phyloP scores from a whole-genome alignment of 2,329 filamentous ascomycete genomes.

The Colletotrichum tanaceti region DNA sequence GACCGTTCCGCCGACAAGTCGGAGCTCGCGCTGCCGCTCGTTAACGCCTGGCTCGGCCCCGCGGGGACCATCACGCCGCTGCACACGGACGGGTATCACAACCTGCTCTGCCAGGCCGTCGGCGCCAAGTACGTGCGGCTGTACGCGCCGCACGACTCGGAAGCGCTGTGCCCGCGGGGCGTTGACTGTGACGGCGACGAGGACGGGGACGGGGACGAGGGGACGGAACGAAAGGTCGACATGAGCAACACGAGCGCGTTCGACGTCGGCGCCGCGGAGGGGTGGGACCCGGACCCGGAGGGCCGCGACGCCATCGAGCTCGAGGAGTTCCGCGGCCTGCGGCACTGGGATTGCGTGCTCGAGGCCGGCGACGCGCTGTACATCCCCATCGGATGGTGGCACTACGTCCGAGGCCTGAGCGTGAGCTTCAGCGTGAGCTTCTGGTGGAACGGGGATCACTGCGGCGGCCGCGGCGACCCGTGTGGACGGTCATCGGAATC shows the following conservation, averaged over 20 bases:
- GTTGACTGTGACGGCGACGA: constrained; percentile 79
- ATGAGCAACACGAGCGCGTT: constrained; percentile 91
- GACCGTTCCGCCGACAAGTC: constrained; percentile 23
- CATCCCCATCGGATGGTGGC: constrained; percentile 97
- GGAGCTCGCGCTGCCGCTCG: constrained; percentile 34
- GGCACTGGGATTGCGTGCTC: constrained; percentile 82
- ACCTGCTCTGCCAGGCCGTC: constrained; percentile 89
- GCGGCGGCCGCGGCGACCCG: background rate
- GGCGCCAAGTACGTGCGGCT: constrained; percentile 92
- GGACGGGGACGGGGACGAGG: constrained; percentile 83
- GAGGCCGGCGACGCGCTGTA: constrained; percentile 86
- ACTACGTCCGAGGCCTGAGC: constrained; percentile 88
- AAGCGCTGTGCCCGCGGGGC: constrained; percentile 69
- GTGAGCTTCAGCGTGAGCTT: constrained; percentile 96
- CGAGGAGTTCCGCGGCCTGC: constrained; percentile 65
- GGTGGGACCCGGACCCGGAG: constrained; percentile 60
- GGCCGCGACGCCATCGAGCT: constrained; percentile 51
- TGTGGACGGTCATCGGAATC: background rate
- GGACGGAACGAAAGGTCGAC: constrained; percentile 66
- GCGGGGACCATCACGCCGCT: constrained; percentile 88
- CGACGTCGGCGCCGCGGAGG: constrained; percentile 79
- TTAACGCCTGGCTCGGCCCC: constrained; percentile 96
- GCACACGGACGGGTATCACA: constrained; percentile 95
- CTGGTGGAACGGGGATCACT: constrained; percentile 77
- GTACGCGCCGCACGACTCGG: constrained; percentile 75